Evolutionary conservation across 192 early-diverging fungal genomes (phyloP).

Genomic region (Ambispora gerdemannii): DNA sequence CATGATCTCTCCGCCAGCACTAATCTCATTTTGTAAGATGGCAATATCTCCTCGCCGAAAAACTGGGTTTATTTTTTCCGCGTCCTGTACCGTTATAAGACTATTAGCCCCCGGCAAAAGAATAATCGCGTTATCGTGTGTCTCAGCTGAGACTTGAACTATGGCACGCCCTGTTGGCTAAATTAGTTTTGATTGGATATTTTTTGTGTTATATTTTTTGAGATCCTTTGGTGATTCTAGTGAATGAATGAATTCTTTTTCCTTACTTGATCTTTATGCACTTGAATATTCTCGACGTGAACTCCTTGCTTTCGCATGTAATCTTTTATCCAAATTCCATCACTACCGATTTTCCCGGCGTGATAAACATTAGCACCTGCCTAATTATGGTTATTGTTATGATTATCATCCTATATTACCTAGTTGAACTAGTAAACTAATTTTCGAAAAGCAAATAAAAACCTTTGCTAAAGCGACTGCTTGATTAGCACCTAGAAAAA

Average conservation of each 20-base stretch:
- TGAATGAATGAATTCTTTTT: no score
- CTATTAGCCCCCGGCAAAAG: conserved; percentile 79
- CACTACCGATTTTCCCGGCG: conserved; percentile 78
- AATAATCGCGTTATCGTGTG: conserved; percentile 85
- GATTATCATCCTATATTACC: not conserved
- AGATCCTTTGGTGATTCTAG: no score
- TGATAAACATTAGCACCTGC: conserved; percentile 65
- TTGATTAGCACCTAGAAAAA: conserved; percentile 75
- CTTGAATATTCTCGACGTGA: conserved; percentile 55
- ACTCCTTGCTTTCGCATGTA: conserved; percentile 63
- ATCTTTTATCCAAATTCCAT: conserved; percentile 75
- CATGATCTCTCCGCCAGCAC: conserved; percentile 61
- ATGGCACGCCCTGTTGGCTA: conserved; percentile 78
- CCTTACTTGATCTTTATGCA: conserved; percentile 49
- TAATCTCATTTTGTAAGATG: conserved; percentile 87
- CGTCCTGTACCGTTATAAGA: conserved; percentile 49
- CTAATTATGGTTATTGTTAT: conserved; percentile 24
- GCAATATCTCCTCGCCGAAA: conserved; percentile 71
- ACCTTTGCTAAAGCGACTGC: conserved; percentile 78
- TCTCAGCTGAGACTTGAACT: conserved; percentile 70
- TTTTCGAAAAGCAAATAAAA: not conserved
- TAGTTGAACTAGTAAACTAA: not conserved
- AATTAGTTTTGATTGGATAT: no score
- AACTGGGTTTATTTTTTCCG: conserved; percentile 39
- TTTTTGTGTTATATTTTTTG: no score